Percentiles rank a stretch among this genome's conserved stretches.
These are phyloP conservation scores for Helicostylum pulchrum DNA, from an alignment of 192 early-diverging fungal genomes.

Conservation along the genomic window DNA sequence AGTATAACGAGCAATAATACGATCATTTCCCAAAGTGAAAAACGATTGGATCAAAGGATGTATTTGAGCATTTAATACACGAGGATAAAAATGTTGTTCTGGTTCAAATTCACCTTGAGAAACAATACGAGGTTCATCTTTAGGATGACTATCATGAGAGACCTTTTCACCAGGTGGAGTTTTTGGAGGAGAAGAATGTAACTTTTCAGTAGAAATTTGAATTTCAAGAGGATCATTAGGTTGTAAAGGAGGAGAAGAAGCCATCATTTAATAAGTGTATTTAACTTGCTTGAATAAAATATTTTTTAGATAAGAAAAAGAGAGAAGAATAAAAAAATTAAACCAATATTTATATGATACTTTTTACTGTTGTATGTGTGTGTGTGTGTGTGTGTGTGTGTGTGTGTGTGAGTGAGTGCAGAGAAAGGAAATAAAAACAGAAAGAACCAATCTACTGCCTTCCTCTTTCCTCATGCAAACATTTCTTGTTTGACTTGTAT, in stretches of 20 bases:
- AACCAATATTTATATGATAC: no score
- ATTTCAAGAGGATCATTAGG: neutral
- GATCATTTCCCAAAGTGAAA: conserved; percentile 81
- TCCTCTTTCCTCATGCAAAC: no score
- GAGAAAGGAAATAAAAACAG: no score
- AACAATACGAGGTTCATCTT: conserved; percentile 21
- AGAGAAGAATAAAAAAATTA: no score
- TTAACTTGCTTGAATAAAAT: no score
- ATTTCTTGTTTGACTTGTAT: no score
- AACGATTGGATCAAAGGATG: conserved; percentile 84
- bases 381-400: no score
- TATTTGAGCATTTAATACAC: conserved; percentile 84
- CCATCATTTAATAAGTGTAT: no score
- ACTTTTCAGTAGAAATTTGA: neutral
- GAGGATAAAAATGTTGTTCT: conserved; percentile 83
- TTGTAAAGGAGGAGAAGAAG: conserved; percentile 5
- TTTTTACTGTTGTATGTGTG: no score
- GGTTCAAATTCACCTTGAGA: conserved; percentile 70
- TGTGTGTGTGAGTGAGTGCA: no score
- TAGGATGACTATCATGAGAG: neutral
- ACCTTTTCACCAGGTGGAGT: conserved; percentile 20
- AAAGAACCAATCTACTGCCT: no score
- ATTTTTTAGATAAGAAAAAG: no score
- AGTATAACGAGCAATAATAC: conserved; percentile 83
- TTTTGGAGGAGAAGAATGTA: conserved; percentile 10